phyloP scores from a whole-genome alignment of 345 rosid species.

The Salix arbutifolia region DNA sequence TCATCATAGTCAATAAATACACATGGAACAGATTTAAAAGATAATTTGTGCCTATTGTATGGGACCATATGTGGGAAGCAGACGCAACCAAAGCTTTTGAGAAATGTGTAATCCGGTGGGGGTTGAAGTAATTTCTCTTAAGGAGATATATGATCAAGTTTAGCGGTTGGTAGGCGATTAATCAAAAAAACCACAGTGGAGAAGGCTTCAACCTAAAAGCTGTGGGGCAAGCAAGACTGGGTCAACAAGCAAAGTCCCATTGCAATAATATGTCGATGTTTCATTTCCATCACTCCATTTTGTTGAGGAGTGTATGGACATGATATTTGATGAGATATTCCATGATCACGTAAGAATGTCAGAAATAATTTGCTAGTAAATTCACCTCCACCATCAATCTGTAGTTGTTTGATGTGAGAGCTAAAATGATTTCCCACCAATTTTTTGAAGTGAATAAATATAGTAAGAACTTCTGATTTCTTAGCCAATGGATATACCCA shows the following conservation, averaged over 20 bases:
- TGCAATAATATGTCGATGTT: background rate
- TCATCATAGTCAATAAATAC: background rate
- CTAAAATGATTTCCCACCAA: background rate
- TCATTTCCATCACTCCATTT: background rate
- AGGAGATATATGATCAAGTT: background rate
- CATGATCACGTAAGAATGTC: too few species aligned
- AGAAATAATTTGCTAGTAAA: background rate
- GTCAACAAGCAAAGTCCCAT: background rate
- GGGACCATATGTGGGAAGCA: background rate
- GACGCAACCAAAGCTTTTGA: background rate
- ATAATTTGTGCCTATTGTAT: too few species aligned
- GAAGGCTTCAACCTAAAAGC: background rate
- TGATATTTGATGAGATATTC: background rate
- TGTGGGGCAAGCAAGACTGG: background rate
- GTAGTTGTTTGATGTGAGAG: background rate
- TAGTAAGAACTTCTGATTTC: background rate
- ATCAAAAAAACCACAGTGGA: background rate
- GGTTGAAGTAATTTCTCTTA: background rate
- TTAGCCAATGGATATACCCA: background rate
- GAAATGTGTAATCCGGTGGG: background rate
- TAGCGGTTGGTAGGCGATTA: background rate
- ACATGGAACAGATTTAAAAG: background rate
- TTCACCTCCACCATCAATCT: background rate
- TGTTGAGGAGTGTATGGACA: background rate
- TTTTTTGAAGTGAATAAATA: too few species aligned